Evolutionary conservation across 805 yeast genomes (phyloP).

Genomic region (Nakazawaea sp.): DNA sequence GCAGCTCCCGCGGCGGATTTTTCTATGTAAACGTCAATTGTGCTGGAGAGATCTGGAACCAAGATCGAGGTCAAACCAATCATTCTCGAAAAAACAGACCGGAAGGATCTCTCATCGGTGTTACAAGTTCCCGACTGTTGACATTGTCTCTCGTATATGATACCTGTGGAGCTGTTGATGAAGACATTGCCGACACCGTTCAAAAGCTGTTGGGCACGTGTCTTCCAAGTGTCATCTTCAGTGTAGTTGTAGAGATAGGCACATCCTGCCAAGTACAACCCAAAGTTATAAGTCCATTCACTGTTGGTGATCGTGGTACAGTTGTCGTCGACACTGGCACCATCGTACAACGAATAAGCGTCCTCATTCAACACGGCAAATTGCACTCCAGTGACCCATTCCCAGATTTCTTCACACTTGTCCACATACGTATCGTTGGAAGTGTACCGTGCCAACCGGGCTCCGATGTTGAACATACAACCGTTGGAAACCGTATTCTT

Average conservation of each 20-base stretch:
- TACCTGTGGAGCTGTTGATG: slow-evolving; percentile 37
- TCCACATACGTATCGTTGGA: slow-evolving; percentile 66
- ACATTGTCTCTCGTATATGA: slow-evolving; percentile 83
- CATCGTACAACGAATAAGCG: slow-evolving; percentile 56
- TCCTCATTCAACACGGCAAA: slow-evolving; percentile 36
- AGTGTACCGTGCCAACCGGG: slow-evolving; percentile 80
- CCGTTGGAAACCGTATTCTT: slow-evolving; percentile 92
- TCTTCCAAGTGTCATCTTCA: slow-evolving; percentile 56
- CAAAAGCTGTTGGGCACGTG: slow-evolving; percentile 49
- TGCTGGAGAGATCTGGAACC: slow-evolving; percentile 46
- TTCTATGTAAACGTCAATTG: slow-evolving; percentile 16
- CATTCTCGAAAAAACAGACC: slow-evolving; percentile 73
- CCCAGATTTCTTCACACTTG: slow-evolving; percentile 70
- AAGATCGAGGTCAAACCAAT: slow-evolving; percentile 68
- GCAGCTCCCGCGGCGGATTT: slow-evolving; percentile 34
- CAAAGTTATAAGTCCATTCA: slow-evolving; percentile 88
- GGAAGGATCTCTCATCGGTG: slow-evolving; percentile 88
- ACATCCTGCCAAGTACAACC: slow-evolving; percentile 68
- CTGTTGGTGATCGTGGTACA: slow-evolving; percentile 53
- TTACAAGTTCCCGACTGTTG: slow-evolving; percentile 60
- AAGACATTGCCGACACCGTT: slow-evolving; percentile 49
- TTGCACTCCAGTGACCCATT: slow-evolving; percentile 62
- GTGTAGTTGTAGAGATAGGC: slow-evolving; percentile 79
- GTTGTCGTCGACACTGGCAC: slow-evolving; percentile 51
- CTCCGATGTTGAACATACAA: slow-evolving; percentile 78